Evolutionary conservation across 495 filamentous ascomycete genomes (phyloP).

Genomic region (Evansstolkia leycettana): DNA sequence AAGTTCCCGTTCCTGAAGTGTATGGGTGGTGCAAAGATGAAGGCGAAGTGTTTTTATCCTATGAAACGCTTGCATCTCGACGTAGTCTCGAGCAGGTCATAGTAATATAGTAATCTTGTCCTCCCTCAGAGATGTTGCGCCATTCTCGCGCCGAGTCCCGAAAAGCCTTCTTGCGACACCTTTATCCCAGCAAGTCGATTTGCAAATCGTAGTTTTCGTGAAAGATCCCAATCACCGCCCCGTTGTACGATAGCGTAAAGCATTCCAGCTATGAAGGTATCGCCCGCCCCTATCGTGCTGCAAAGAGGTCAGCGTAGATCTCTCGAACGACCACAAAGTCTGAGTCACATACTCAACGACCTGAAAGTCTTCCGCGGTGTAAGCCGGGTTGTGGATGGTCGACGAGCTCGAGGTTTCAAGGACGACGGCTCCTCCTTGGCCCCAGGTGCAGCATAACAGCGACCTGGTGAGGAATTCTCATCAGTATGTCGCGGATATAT

Average conservation of each 20-base stretch:
- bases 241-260: conserved; percentile 46
- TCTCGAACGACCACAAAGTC: too few species aligned
- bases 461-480: conserved; percentile 22
- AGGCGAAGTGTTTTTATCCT: too few species aligned
- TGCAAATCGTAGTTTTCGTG: conserved; percentile 45
- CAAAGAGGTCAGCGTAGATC: too few species aligned
- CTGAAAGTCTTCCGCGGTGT: conserved; percentile 20
- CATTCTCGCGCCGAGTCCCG: conserved; percentile 24
- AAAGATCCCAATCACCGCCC: conserved; percentile 35
- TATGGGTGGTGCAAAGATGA: too few species aligned
- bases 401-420: conserved; percentile 25
- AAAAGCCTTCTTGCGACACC: conserved; percentile 54
- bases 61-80: too few species aligned
- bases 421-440: conserved; percentile 43
- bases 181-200: conserved; percentile 57
- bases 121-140: too few species aligned
- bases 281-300: conserved; percentile 60
- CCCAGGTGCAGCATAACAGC: conserved; percentile 57
- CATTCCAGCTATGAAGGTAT: conserved; percentile 65
- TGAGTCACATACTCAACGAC: conserved; percentile 51
- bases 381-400: conserved; percentile 33
- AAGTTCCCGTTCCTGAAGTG: too few species aligned
- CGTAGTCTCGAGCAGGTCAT: too few species aligned
- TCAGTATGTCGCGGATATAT: background rate
- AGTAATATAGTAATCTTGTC: too few species aligned